Percentiles rank a stretch among this genome's conserved stretches.
phyloP scores from a whole-genome alignment of 2,329 filamentous ascomycete genomes.

The Aspergillus amoenus region DNA sequence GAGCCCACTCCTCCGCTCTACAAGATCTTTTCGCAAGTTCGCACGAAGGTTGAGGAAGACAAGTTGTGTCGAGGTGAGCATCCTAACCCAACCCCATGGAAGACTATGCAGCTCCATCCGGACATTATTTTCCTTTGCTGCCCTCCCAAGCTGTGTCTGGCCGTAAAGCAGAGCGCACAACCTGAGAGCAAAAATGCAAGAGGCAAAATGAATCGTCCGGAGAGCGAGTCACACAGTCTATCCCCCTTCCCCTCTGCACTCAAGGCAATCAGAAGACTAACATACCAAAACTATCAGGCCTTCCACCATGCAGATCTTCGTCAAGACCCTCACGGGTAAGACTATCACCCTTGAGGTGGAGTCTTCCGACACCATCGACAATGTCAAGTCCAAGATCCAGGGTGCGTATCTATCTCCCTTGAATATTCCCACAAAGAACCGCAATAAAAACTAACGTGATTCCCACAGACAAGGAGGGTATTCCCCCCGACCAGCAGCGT shows the following conservation, averaged over 20 bases:
- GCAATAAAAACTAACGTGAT: neutral
- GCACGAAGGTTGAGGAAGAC: constrained; percentile 60
- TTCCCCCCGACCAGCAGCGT: constrained; percentile 98
- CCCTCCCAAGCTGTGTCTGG: neutral
- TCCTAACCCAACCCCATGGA: constrained; percentile 3
- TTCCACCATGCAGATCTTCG: constrained; percentile 56
- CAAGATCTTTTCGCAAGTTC: constrained; percentile 28
- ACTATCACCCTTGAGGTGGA: constrained; percentile 99
- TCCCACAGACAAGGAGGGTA: constrained; percentile 92
- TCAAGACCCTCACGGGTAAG: constrained; percentile 88
- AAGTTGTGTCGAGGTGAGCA: constrained; percentile 58
- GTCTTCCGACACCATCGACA: constrained; percentile 99
- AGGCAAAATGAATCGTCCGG: neutral
- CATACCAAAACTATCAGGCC: constrained; percentile 29
- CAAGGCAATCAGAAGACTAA: constrained; percentile 17
- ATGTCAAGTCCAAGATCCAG: constrained; percentile 98
- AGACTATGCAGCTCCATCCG: neutral
- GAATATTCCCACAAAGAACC: neutral
- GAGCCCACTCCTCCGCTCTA: constrained; percentile 25
- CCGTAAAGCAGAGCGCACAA: neutral
- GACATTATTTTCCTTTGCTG: neutral
- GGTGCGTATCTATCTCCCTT: constrained; percentile 44
- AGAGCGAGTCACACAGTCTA: neutral
- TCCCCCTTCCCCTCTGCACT: neutral
- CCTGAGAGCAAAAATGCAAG: neutral